Conservation (phyloP, 2,329 filamentous ascomycete species). For the Neofusicoccum umdonicola region DNA sequence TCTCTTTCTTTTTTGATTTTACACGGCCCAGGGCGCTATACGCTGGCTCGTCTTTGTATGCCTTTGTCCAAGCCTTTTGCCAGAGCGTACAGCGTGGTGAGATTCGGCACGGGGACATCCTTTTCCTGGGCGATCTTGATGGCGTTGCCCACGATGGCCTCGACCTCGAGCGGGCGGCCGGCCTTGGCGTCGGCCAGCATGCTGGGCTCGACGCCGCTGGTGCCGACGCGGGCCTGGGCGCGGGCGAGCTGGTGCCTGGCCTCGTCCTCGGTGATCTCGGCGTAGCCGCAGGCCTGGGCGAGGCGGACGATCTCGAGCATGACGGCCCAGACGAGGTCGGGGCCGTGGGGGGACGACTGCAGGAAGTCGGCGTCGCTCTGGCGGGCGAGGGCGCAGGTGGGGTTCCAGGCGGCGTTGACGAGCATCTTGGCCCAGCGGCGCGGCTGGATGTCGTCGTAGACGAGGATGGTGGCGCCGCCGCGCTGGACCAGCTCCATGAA, state of each 20-base stretch:
- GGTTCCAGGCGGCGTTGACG: conserved; percentile 62
- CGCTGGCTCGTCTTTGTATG: conserved; percentile 20
- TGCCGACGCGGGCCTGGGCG: conserved; percentile 36
- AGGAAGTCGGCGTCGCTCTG: conserved; percentile 22
- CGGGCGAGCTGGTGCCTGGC: conserved; percentile 39
- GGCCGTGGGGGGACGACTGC: conserved; percentile 39
- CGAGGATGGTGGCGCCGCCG: conserved; percentile 48
- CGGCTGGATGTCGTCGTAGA: conserved; percentile 55
- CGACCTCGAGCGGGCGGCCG: conserved; percentile 47
- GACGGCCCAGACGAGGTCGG: conserved; percentile 39
- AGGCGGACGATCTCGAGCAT: conserved; percentile 48
- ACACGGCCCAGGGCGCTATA: background rate
- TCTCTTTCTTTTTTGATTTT: background rate
- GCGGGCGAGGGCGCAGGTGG: conserved; percentile 53
- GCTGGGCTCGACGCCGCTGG: conserved; percentile 46
- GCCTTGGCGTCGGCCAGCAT: conserved; percentile 50
- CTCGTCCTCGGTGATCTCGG: conserved; percentile 34
- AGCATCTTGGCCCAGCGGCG: conserved; percentile 61
- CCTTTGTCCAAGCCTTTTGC: conserved; percentile 42
- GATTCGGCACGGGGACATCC: conserved; percentile 40
- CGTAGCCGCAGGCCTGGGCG: conserved; percentile 42
- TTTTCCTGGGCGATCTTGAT: conserved; percentile 42
- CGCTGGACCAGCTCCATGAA: conserved; percentile 39
- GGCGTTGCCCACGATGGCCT: conserved; percentile 51
- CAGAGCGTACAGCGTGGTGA: conserved; percentile 48